Conservation (phyloP, 2,329 filamentous ascomycete species). For the Colletotrichum gigasporum region DNA sequence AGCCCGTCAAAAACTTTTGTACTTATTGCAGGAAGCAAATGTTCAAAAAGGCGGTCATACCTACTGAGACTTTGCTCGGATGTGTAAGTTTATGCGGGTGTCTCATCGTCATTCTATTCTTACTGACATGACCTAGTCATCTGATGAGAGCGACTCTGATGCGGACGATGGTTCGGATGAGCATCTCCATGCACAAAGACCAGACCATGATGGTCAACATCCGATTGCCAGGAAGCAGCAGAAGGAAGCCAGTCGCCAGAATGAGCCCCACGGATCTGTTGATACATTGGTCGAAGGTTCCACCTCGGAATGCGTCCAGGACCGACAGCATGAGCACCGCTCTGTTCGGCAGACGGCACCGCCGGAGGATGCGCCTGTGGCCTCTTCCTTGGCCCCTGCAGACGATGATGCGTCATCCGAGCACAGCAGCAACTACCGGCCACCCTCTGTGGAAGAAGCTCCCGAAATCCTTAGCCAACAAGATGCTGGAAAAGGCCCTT, state of each 20-base stretch:
- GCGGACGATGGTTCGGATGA: not conserved
- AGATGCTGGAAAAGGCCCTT: not conserved
- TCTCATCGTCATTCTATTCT: not conserved
- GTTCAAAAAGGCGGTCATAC: not conserved
- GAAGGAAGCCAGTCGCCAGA: not conserved
- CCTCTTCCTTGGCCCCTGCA: not conserved
- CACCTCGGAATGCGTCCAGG: not conserved
- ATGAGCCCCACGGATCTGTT: not conserved
- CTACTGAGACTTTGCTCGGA: conserved; percentile 19
- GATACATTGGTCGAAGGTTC: not conserved
- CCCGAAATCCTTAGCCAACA: not conserved
- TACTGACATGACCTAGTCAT: conserved; percentile 19
- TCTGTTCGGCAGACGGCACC: not conserved
- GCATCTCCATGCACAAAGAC: not conserved
- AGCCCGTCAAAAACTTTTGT: conserved; percentile 45
- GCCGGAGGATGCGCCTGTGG: not conserved
- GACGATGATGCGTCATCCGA: not conserved
- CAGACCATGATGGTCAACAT: not conserved
- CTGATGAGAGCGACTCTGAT: conserved; percentile 15
- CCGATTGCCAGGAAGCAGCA: not conserved
- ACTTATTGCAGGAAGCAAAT: conserved; percentile 41
- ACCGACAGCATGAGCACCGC: conserved; percentile 1
- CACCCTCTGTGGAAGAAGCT: not conserved
- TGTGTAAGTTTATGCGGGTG: not conserved
- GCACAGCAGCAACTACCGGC: not conserved